These are phyloP conservation scores for Persicaria tinctoria DNA, from an alignment of 148 eudicot genomes.

Conservation along the genomic window DNA sequence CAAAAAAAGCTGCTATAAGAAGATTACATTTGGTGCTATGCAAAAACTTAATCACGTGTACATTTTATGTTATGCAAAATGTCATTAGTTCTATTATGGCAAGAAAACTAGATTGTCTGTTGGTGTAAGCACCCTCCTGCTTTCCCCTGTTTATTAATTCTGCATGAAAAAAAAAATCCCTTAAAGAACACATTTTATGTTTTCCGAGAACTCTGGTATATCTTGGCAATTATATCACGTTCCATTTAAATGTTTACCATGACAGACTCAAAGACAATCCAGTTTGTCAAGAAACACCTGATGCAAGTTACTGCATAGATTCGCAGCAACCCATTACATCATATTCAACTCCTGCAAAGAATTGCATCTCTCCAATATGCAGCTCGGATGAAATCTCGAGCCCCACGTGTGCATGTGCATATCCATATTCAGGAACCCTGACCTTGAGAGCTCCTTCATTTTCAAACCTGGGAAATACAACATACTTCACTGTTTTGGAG, in stretches of 20 bases:
- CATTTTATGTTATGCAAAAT: too few relatives aligned
- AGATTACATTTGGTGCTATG: background rate
- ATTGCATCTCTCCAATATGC: slow-evolving; percentile 37
- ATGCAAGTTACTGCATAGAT: slow-evolving; percentile 21
- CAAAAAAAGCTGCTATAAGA: too few relatives aligned
- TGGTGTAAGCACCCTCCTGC: background rate
- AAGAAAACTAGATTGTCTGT: too few relatives aligned
- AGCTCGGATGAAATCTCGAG: slow-evolving; percentile 37
- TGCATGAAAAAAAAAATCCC: background rate
- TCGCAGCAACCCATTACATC: slow-evolving; percentile 20
- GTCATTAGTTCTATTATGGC: too few relatives aligned
- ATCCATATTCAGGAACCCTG: slow-evolving; percentile 10
- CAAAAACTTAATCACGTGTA: background rate
- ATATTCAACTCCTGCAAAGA: slow-evolving; percentile 33
- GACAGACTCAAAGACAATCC: slow-evolving; percentile 32
- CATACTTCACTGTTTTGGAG: slow-evolving; percentile 4
- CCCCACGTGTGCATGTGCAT: slow-evolving; percentile 57
- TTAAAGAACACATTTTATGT: background rate
- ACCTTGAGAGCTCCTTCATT: background rate
- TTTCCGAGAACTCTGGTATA: background rate
- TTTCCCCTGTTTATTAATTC: background rate
- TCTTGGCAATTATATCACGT: background rate
- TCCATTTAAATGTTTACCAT: background rate
- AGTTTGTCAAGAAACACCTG: slow-evolving; percentile 15
- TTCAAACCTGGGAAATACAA: slow-evolving; percentile 2